Base-by-base conservation (phyloP, 306 rosid species). In the Astragalus membranaceus region DNA sequence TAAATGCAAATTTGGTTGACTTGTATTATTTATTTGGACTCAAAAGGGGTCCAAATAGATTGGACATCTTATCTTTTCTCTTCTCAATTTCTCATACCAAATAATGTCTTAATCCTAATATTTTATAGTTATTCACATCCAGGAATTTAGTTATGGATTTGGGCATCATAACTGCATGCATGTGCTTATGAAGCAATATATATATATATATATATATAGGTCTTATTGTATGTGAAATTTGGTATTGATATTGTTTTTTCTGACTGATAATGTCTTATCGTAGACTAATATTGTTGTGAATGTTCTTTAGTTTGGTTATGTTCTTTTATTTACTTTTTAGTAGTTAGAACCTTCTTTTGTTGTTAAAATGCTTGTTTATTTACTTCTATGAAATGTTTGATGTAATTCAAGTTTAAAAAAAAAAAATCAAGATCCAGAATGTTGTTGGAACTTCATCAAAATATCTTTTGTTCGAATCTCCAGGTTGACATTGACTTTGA, bases 401-500 rank as follows among this genome's bases (percentile, higher is more conserved):
- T 71, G 41, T 26, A 54, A 64, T 55, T 64, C 48, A 55, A 44
- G 12, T 51, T 71, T 14, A 2, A 53, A 52, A 8, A 2, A 53
- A 52, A 8, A 66, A 26, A 44, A 32, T 20, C 23, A 20, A 20
- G 23, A 20, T 20, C 23, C 23, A 20, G 23, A 20, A 20, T 20
- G 23, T 66, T 69, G 16, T 15, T 29, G 14, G 49, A 64, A 57
- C 57, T 73, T 60, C 48, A 63, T 69, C 16, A 50, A 32, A 37
- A 32, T 73, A 3, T 13, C 44, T 50, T 70, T 56, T 35, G 67
- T 43, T 64, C 10, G 20, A 52, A 59, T 65, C 76, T 77, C 71
- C 89, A 93, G 98, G 96, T 88, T 69, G 93, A 90, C 77, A 90
- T 93, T 69, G 98, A 93, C 81, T 93, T 93, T 23, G 88, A 88